Base-by-base conservation (phyloP, 305 asterid genomes). In the Coffea humblotiana region DNA sequence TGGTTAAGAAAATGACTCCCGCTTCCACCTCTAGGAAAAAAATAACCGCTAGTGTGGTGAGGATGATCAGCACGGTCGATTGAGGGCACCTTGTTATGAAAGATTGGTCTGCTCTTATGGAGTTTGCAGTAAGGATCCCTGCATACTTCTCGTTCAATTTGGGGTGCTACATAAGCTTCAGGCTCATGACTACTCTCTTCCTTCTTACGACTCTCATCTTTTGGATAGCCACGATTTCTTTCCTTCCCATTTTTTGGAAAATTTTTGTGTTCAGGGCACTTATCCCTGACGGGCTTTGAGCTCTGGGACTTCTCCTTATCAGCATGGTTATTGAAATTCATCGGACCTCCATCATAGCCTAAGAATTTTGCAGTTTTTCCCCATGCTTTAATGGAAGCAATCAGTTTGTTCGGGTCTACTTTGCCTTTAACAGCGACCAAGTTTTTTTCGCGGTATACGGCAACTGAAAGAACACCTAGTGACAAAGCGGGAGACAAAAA, bases 341-440 rank as follows among this genome's bases (percentile, higher is more conserved):
- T 25, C 0, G 72, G 63, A 1, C 18, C 43, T 27, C 47, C 47
- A 27, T 48, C n/a, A 37, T 68, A 69, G 12, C 52, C 18, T 37
- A 78, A n/a, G 18, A 90, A 87, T 43, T 84, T 58, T 23, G 87
- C 93, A 51, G 35, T 0, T 73, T 86, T 89, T 4, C 91, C 88
- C 54, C 74, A 25, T 60, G 82, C 83, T 21, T 74, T 69, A 10
- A 87, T 86, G 4, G 70, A 29, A 80, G 79, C 72, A 43, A 80
- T 18, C 80, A 90, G 61, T 15, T 67, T 65, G 43, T n/a, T 52
- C 2, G 89, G 85, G 71, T 88, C 82, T 66, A 88, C 54, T 23
- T 71, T 29, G 49, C 94, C 91, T 18, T 27, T 78, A 45, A 90
- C 88, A 0, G 65, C 47, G 14, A 87, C 87, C 11, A 87, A 73